Evolutionary conservation across 169 alveolate genomes (phyloP).

Genomic region (Eimeria sp.): DNA sequence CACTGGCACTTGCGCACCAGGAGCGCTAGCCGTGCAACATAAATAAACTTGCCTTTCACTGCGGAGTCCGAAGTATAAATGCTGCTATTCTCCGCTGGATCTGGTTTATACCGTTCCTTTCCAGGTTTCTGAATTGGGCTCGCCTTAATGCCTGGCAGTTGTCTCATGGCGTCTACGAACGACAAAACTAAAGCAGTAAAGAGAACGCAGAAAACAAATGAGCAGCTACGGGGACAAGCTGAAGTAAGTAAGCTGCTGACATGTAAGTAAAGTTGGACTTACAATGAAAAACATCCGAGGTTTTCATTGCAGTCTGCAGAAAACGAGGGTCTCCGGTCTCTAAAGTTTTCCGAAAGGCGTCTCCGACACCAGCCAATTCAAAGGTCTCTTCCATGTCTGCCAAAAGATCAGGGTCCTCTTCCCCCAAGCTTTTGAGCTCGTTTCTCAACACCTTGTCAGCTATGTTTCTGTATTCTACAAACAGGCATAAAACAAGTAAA

Average conservation of each 20-base stretch:
- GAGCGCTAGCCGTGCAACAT: background rate
- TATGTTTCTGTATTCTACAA: background rate
- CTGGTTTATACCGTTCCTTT: background rate
- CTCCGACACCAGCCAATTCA: conserved; percentile 1
- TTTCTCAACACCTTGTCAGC: conserved; percentile 14
- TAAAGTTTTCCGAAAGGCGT: conserved; percentile 1
- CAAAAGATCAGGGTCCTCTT: conserved; percentile 18
- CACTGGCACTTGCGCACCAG: background rate
- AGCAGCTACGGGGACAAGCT: background rate
- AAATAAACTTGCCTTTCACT: background rate
- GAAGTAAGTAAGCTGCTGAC: too few relatives aligned
- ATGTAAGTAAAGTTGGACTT: background rate
- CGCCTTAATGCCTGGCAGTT: conserved; percentile 51
- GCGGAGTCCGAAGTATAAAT: conserved; percentile 42
- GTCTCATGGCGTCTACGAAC: conserved; percentile 44
- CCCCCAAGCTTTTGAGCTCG: background rate
- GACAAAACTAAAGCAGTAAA: conserved; percentile 1
- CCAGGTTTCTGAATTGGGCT: conserved; percentile 20
- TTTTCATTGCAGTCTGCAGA: conserved; percentile 52
- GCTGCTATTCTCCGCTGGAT: conserved; percentile 46
- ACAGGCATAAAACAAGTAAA: background rate
- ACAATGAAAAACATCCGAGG: conserved; percentile 9
- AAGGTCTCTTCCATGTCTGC: conserved; percentile 17
- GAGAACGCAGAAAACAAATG: background rate
- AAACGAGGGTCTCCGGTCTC: conserved; percentile 33